Conservation (phyloP, 345 rosid genomes). For the Eucalyptus brandiana region DNA sequence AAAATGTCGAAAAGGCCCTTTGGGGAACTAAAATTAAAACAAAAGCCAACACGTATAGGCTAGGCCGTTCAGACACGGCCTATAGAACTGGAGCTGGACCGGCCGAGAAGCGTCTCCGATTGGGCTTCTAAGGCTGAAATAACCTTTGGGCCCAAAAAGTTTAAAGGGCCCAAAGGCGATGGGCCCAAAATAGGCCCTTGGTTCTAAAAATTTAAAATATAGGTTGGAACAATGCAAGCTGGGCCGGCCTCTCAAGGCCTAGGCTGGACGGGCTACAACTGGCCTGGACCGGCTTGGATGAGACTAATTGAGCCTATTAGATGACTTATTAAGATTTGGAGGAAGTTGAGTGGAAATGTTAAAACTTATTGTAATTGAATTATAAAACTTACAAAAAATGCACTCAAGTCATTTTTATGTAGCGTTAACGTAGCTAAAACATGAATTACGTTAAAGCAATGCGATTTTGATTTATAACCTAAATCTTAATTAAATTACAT, state of each 20-base stretch:
- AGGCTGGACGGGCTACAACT: not conserved
- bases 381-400: no score
- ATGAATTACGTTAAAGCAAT: no score
- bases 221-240: not conserved
- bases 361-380: no score
- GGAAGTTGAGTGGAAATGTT: no score
- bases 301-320: not conserved
- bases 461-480: no score
- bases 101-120: not conserved
- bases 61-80: not conserved
- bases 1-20: not conserved
- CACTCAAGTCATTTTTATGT: no score
- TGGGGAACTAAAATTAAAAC: not conserved
- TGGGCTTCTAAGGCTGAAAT: not conserved
- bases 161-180: not conserved
- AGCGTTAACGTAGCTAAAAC: no score
- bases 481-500: no score
- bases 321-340: no score
- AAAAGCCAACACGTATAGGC: not conserved
- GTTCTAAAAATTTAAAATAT: not conserved
- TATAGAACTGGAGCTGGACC: not conserved
- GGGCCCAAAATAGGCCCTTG: not conserved
- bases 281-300: not conserved
- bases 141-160: not conserved
- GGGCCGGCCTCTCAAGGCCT: not conserved